These are phyloP conservation scores for Cladochytrium tenue DNA, from an alignment of 371 early-diverging fungal species.

Conservation along the genomic window DNA sequence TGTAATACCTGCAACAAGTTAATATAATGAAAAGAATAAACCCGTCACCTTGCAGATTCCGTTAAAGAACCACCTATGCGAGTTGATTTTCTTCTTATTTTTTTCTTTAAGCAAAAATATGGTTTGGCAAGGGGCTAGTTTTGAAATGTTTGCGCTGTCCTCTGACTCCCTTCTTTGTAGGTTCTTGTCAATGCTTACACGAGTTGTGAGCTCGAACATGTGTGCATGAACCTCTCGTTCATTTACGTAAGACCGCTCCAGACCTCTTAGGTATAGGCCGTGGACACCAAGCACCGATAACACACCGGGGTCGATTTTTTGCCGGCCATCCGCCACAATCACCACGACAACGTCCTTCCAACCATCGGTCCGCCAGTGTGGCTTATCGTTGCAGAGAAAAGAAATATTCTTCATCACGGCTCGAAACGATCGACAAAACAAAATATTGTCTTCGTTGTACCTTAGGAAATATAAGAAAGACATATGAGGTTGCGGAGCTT, in stretches of 20 bases:
- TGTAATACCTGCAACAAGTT: slow-evolving; percentile 13
- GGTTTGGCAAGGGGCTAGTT: slow-evolving; percentile 26
- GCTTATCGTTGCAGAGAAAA: slow-evolving; percentile 75
- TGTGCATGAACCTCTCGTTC: slow-evolving; percentile 37
- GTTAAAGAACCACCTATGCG: slow-evolving; percentile 86
- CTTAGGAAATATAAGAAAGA: slow-evolving; percentile 4
- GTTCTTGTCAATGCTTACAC: slow-evolving; percentile 49
- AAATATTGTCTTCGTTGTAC: slow-evolving; percentile 81
- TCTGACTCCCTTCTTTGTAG: slow-evolving; percentile 9
- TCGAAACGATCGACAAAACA: slow-evolving; percentile 78
- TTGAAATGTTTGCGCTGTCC: slow-evolving; percentile 22
- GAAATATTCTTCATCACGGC: slow-evolving; percentile 86
- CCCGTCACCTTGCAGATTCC: slow-evolving; percentile 52
- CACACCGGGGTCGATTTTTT: slow-evolving; percentile 68
- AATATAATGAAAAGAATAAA: neutral
- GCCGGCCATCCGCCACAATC: slow-evolving; percentile 71
- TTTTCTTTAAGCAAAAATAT: slow-evolving; percentile 71
- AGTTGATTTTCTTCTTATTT: slow-evolving; percentile 87
- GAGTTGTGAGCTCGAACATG: slow-evolving; percentile 52
- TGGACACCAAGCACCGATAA: slow-evolving; percentile 31
- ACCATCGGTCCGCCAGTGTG: slow-evolving; percentile 76
- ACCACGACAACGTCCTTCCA: slow-evolving; percentile 90
- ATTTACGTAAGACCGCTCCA: slow-evolving; percentile 49
- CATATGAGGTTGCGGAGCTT: slow-evolving; percentile 22
- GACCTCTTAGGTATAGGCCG: slow-evolving; percentile 65